Percentiles rank a stretch among this genome's conserved stretches.
Evolutionary conservation across 768 basidiomycete species (phyloP).

Genomic region (Panellus pusillus): DNA sequence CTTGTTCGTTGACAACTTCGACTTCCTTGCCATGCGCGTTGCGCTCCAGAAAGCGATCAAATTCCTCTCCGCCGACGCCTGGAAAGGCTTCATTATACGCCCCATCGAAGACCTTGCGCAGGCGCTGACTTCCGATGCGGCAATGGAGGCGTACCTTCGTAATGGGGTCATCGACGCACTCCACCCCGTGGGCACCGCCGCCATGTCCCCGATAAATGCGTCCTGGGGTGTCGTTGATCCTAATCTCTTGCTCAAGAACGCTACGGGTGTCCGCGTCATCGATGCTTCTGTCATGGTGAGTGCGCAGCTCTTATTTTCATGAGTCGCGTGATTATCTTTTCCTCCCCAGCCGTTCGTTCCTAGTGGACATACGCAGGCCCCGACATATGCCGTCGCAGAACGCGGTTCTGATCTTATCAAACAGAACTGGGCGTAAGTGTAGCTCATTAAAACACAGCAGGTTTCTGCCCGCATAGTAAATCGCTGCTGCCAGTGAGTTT

Average conservation of each 20-base stretch:
- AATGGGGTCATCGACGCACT: constrained; percentile 18
- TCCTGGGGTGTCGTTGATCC: constrained; percentile 35
- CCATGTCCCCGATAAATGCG: constrained; percentile 30
- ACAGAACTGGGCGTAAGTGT: constrained; percentile 8
- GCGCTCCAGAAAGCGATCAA: constrained; percentile 25
- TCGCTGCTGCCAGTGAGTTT: too few relatives aligned
- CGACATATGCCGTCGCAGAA: constrained; percentile 16
- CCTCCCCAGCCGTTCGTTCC: constrained; percentile 7
- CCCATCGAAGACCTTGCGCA: constrained; percentile 22
- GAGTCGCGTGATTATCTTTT: neutral
- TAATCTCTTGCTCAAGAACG: constrained; percentile 34
- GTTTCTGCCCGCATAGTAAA: too few relatives aligned
- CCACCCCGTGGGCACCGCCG: constrained; percentile 32
- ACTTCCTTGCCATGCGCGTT: constrained; percentile 29
- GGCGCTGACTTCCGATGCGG: constrained; percentile 27
- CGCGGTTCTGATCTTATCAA: constrained; percentile 17
- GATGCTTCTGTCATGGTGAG: constrained; percentile 40
- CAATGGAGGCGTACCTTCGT: constrained; percentile 26
- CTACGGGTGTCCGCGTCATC: constrained; percentile 34
- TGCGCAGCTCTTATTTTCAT: neutral
- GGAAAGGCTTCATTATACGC: constrained; percentile 28
- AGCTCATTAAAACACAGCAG: too few relatives aligned
- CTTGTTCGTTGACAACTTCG: constrained; percentile 23
- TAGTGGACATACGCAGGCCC: constrained; percentile 16
- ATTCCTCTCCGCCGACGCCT: constrained; percentile 29